These are phyloP conservation scores for Pterula multifida DNA, from an alignment of 1,284 basidiomycete species.

Conservation along the genomic window DNA sequence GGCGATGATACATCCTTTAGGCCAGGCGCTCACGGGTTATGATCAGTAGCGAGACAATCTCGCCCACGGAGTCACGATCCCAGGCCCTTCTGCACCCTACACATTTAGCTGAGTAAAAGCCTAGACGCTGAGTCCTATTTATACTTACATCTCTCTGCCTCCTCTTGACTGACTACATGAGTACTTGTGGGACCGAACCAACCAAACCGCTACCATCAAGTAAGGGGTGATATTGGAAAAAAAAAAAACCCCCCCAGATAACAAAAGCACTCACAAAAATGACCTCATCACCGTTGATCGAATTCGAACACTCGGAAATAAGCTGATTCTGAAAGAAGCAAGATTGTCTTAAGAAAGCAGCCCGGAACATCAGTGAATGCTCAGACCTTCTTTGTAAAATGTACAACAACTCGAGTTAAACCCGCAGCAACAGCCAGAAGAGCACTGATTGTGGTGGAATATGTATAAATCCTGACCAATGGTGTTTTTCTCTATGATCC, in stretches of 20 bases:
- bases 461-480: slow-evolving; percentile 44
- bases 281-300: slow-evolving; percentile 21
- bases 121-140: neutral
- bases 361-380: slow-evolving; percentile 8
- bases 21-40: slow-evolving; percentile 27
- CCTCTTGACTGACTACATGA: slow-evolving; percentile 19
- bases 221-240: neutral
- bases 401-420: slow-evolving; percentile 45
- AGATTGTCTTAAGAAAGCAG: no score
- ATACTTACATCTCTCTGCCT: slow-evolving; percentile 35
- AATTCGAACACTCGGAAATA: slow-evolving; percentile 33
- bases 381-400: slow-evolving; percentile 56
- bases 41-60: slow-evolving; percentile 48
- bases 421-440: slow-evolving; percentile 41
- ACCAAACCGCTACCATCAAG: slow-evolving; percentile 18
- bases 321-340: slow-evolving; percentile 37
- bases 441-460: slow-evolving; percentile 24
- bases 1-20: slow-evolving; percentile 1
- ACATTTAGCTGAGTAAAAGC: slow-evolving; percentile 11
- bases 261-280: slow-evolving; percentile 11
- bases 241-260: neutral
- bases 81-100: slow-evolving; percentile 46
- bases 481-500: slow-evolving; percentile 40
- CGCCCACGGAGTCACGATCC: slow-evolving; percentile 45
- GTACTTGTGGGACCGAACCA: slow-evolving; percentile 32